Base-by-base conservation (phyloP, 495 filamentous ascomycete genomes). In the Coniosporium apollinis region DNA sequence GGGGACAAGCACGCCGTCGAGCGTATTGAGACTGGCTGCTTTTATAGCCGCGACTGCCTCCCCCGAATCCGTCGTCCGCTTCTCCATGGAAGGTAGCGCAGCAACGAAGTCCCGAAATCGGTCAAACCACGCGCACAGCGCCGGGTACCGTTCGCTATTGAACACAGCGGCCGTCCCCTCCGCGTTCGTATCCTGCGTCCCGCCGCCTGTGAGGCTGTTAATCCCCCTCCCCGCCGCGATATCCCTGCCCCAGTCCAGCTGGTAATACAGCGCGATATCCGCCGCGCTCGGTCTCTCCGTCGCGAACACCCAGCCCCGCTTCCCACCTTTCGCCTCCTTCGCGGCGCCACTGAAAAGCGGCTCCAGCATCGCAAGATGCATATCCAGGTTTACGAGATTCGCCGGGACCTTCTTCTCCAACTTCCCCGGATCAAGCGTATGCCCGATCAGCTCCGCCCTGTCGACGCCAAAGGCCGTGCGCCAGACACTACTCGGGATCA, bases 321-420 rank as follows among this genome's bases (percentile, higher is more conserved):
- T 28, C 30, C 35, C 25, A n/a, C 36, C 19, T 7, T 33, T 26
- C 4, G 6, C 24, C 9, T 33, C 41, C 22, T 4, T 5, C n/a
- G 13, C n/a, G n/a, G n/a, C n/a, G n/a, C 30, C 19, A 10, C 18
- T 30, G 22, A 56, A 45, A 19, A 41, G 29, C 11, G 45, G 48
- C 37, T 56, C 52, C 4, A 56, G 42, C n/a, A 56, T 24, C n/a
- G n/a, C n/a, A n/a, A 56, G 46, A 25, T 54, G 51, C 26, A 47
- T 28, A 40, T 56, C 53, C 13, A 56, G 43, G 24, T 39, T 43
- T 13, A 43, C 42, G 26, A 52, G 35, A 33, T 52, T 54, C 34
- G 40, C 24, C 9, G 48, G 45, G 1, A 51, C 16, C 44, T 56
- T 56, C 21, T 22, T 29, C 19, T 36, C 52, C 11, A 56, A 33